These are phyloP conservation scores for Chalciporus piperatus DNA, from an alignment of 768 basidiomycete genomes.

Conservation along the genomic window DNA sequence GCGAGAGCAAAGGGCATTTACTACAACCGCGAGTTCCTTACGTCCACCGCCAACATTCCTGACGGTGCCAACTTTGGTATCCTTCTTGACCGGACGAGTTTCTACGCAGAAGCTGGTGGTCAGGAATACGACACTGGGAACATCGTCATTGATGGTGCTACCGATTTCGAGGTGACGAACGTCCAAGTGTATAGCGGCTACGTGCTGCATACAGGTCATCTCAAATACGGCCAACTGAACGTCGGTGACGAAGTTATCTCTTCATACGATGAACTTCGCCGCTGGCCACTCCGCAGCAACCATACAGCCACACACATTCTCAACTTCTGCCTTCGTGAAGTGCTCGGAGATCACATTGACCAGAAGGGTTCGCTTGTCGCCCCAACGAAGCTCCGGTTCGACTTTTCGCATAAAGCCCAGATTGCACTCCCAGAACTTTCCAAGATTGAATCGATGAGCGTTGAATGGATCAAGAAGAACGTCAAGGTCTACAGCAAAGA, in stretches of 20 bases:
- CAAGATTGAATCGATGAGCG: conserved; percentile 80
- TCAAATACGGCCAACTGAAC: conserved; percentile 83
- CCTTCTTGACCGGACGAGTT: conserved; percentile 88
- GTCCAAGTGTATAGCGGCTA: conserved; percentile 96
- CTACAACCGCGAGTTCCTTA: conserved; percentile 70
- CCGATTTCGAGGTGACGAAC: conserved; percentile 91
- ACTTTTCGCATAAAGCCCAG: conserved; percentile 94
- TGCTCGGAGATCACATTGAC: conserved; percentile 95
- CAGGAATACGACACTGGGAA: conserved; percentile 97
- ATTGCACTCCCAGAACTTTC: conserved; percentile 72
- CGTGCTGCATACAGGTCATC: conserved; percentile 85
- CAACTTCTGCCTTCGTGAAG: conserved; percentile 89
- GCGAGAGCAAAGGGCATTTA: conserved; percentile 83
- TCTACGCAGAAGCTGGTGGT: conserved; percentile 97
- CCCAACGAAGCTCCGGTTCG: conserved; percentile 93
- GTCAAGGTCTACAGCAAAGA: conserved; percentile 90
- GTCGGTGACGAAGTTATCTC: conserved; percentile 82
- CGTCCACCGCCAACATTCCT: conserved; percentile 64
- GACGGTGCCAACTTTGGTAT: conserved; percentile 74
- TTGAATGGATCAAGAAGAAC: conserved; percentile 88
- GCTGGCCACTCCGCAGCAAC: conserved; percentile 96
- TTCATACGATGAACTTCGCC: conserved; percentile 93
- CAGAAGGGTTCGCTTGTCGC: conserved; percentile 98
- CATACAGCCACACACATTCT: conserved; percentile 99
- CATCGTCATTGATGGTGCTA: conserved; percentile 86